A percentile compares a stretch with the other conserved stretches of the same genome.
These are phyloP conservation scores for Wickerhamiella cacticola DNA, from an alignment of 805 yeast species.

Conservation along the genomic window DNA sequence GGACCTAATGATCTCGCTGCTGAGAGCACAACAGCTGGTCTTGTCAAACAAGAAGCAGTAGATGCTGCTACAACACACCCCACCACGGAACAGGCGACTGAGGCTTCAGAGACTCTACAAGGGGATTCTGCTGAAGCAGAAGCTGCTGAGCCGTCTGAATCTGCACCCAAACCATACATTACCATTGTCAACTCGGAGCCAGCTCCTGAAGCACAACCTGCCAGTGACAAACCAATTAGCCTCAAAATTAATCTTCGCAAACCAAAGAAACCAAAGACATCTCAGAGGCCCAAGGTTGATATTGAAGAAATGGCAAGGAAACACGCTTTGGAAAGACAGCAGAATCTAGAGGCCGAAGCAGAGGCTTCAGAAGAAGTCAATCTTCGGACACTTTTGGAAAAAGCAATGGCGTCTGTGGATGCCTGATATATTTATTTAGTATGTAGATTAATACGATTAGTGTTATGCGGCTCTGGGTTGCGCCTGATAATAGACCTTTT, in stretches of 20 bases:
- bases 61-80: too few relatives aligned
- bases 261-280: slow-evolving; percentile 13
- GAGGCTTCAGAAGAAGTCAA: background rate
- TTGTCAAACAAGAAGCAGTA: too few relatives aligned
- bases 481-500: too few relatives aligned
- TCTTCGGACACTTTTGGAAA: background rate
- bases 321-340: slow-evolving; percentile 5
- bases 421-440: background rate
- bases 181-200: slow-evolving; percentile 6
- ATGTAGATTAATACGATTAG: background rate
- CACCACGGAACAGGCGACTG: too few relatives aligned
- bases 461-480: background rate
- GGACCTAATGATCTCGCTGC: too few relatives aligned
- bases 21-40: too few relatives aligned
- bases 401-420: slow-evolving; percentile 4
- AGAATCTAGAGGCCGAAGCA: background rate
- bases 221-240: slow-evolving; percentile 12
- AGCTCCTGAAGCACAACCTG: background rate
- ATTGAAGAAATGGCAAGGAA: slow-evolving; percentile 18
- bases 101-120: background rate
- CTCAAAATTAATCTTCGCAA: slow-evolving; percentile 19
- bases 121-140: background rate
- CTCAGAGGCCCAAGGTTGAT: slow-evolving; percentile 22
- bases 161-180: slow-evolving; percentile 1
- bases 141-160: background rate